Evolutionary conservation across 2,329 filamentous ascomycete genomes (phyloP).

Genomic region (Erysiphe pulchra): DNA sequence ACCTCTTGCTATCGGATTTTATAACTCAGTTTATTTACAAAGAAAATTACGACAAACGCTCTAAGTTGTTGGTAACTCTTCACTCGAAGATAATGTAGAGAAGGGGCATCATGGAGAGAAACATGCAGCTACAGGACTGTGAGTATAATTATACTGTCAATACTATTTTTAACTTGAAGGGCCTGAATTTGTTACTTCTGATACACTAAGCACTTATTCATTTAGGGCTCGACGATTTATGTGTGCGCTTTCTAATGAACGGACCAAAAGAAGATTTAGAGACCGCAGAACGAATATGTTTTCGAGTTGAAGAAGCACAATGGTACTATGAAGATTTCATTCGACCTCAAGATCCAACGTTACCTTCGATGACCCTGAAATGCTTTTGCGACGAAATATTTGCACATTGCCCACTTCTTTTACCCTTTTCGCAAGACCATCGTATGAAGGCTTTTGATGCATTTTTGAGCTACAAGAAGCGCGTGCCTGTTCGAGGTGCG

Average conservation of each 20-base stretch:
- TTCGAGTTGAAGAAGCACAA: constrained; percentile 96
- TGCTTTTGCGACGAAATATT: constrained; percentile 80
- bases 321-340: constrained; percentile 99
- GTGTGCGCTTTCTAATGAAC: constrained; percentile 95
- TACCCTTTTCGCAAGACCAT: constrained; percentile 50
- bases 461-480: constrained; percentile 82
- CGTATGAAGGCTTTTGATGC: constrained; percentile 69
- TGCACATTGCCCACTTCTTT: constrained; percentile 74
- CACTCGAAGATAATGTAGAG: background rate
- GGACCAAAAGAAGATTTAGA: constrained; percentile 74
- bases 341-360: constrained; percentile 57
- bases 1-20: too few relatives aligned
- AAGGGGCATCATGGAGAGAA: constrained; percentile 26
- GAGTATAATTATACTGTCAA: constrained; percentile 12
- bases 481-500: constrained; percentile 78
- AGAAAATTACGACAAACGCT: too few relatives aligned
- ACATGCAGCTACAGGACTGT: constrained; percentile 83
- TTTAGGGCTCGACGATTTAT: constrained; percentile 83
- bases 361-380: constrained; percentile 67
- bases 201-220: background rate
- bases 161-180: background rate
- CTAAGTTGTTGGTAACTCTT: too few relatives aligned
- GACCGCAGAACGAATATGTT: constrained; percentile 83
- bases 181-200: background rate
- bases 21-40: too few relatives aligned